phyloP scores from a whole-genome alignment of 2,329 filamentous ascomycete genomes.

The Lizonia empirigonia region DNA sequence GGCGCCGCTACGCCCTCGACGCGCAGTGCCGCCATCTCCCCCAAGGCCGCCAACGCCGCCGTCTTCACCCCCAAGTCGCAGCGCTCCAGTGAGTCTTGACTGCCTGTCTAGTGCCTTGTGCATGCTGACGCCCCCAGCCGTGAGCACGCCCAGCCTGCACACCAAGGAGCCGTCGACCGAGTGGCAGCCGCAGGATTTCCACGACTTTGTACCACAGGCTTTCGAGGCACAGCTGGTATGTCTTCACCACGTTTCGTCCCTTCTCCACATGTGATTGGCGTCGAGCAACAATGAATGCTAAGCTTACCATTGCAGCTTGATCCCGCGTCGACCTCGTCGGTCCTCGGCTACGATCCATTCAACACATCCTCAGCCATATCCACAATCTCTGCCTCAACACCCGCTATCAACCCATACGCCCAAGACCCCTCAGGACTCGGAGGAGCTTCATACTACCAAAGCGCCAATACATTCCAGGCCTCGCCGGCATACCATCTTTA shows the following conservation, averaged over 20 bases:
- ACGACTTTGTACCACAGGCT: conserved; percentile 61
- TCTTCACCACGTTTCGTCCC: conserved; percentile 11
- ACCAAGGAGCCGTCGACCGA: conserved; percentile 55
- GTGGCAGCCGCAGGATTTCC: conserved; percentile 56
- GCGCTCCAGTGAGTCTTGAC: conserved; percentile 46
- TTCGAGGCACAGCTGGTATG: conserved; percentile 60
- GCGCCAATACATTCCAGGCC: conserved; percentile 60
- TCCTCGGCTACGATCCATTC: conserved; percentile 54
- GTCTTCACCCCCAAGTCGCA: conserved; percentile 76
- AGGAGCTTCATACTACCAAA: conserved; percentile 69
- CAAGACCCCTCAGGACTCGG: conserved; percentile 69
- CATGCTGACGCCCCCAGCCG: conserved; percentile 39
- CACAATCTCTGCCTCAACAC: conserved; percentile 40
- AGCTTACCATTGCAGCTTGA: conserved; percentile 36
- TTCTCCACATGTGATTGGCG: not conserved
- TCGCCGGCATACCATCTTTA: conserved; percentile 81
- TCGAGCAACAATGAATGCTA: not conserved
- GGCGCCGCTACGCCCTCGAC: conserved; percentile 53
- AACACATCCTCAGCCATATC: conserved; percentile 44
- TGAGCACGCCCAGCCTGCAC: conserved; percentile 52
- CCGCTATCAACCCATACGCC: conserved; percentile 69
- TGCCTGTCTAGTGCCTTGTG: not conserved
- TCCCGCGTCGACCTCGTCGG: conserved; percentile 35
- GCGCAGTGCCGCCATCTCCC: conserved; percentile 81
- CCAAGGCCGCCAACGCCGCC: conserved; percentile 86